Conservation (phyloP, 164 flowering plant species). For the Berberis vulgaris region DNA sequence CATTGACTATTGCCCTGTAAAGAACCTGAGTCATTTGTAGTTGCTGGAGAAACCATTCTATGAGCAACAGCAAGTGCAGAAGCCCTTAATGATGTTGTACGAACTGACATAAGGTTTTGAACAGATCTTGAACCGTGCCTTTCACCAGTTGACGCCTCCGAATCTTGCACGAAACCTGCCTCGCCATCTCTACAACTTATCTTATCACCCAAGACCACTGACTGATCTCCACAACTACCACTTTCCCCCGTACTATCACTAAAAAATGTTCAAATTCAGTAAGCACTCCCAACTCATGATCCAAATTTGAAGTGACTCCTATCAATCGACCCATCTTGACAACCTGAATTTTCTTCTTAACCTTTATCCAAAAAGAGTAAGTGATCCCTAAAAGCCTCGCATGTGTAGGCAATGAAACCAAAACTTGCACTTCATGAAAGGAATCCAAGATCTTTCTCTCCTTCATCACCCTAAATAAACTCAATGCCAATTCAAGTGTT, state of each 20-base stretch:
- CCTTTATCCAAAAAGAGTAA: too few relatives aligned
- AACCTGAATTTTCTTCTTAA: too few relatives aligned
- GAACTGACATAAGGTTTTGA: slow-evolving; percentile 39
- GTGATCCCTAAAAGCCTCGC: too few relatives aligned
- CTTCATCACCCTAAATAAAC: too few relatives aligned
- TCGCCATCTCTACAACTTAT: slow-evolving; percentile 6
- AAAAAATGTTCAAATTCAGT: slow-evolving; percentile 3
- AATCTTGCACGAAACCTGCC: slow-evolving; percentile 5
- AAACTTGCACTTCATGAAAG: too few relatives aligned
- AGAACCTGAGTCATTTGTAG: slow-evolving; percentile 11
- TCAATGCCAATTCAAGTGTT: too few relatives aligned
- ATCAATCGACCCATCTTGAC: too few relatives aligned
- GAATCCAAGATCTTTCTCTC: too few relatives aligned
- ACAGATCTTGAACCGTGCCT: slow-evolving; percentile 18
- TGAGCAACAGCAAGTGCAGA: slow-evolving; percentile 48
- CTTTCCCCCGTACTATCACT: slow-evolving; percentile 22
- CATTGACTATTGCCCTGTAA: slow-evolving; percentile 8
- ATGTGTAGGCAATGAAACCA: too few relatives aligned
- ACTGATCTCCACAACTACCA: slow-evolving; percentile 13
- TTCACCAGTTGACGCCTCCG: slow-evolving; percentile 13
- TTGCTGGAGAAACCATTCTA: slow-evolving; percentile 9
- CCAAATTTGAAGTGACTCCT: too few relatives aligned
- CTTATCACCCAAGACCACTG: not conserved
- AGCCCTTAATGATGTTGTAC: slow-evolving; percentile 42
- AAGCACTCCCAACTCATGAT: too few relatives aligned